Base-by-base conservation (phyloP, 441 rosid species). In the Omphalea diandra region DNA sequence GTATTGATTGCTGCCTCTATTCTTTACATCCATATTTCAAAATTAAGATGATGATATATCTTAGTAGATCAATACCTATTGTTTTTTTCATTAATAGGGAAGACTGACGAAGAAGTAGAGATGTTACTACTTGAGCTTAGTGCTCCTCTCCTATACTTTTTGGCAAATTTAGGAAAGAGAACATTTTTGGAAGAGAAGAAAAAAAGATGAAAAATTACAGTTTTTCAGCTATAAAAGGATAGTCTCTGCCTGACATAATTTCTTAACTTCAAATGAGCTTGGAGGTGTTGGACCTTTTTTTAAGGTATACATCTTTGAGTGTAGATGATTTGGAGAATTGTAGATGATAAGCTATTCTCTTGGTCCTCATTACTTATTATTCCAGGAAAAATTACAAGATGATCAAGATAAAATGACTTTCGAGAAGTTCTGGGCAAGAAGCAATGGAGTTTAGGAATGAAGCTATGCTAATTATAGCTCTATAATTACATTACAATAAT, bases 211-310 rank as follows among this genome's bases (percentile, higher is more conserved):
- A 9, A 24, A 52, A 7, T 50, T 66, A 14, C 70, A 43, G 26
- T 9, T 66, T 3, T 66, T 66, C 24, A 35, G 29, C 11, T 35
- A 20, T 24, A 0, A 43, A 6, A 52, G 47, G 7, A 15, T 52
- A 52, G 38, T 14, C 4, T 18, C 70, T 5, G 43, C 47, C 5
- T 33, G 60, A 4, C 18, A 66, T 14, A 31, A 52, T 24, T 66
- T 66, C 17, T 66, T 60, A n/a, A 15, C 18, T 20, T 12, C 8
- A 27, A 66, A 66, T n/a, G 52, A 66, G 14, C 70, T 66, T 12
- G 70, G 70, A 20, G 70, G 60, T 3, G 52, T 50, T 31, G 57
- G 58, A 49, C 43, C 56, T 11, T 31, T 65, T 31, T 65, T n/a
- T 38, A 66, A 52, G 70, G 60, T 52, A 66, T 1, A 3, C 4